Evolutionary conservation across 2,329 filamentous ascomycete genomes (phyloP).

Genomic region (Paecilomyces fulvus): DNA sequence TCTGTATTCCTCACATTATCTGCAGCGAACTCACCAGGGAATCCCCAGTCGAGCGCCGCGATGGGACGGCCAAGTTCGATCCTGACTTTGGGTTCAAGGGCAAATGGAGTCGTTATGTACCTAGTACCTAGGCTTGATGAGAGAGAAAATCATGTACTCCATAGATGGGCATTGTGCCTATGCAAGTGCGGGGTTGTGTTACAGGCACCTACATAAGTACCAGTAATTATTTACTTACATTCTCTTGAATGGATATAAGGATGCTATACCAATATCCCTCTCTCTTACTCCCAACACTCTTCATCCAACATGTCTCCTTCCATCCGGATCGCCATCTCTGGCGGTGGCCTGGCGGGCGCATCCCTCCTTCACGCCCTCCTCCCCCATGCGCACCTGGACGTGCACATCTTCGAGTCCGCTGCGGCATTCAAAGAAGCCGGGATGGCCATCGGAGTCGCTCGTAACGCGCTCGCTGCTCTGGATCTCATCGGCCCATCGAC

Average conservation of each 20-base stretch:
- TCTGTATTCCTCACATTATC: not conserved
- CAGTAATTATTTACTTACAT: too few species aligned
- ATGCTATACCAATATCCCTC: not conserved
- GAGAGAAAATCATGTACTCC: not conserved
- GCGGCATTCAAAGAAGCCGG: conserved; percentile 26
- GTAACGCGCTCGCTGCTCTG: conserved; percentile 30
- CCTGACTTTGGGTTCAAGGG: not conserved
- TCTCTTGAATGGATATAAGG: not conserved
- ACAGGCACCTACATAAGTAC: not conserved
- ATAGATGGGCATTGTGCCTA: not conserved
- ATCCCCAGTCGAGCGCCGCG: not conserved
- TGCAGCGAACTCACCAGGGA: not conserved
- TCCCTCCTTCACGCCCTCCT: conserved; percentile 28
- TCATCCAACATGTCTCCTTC: not conserved
- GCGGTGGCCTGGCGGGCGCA: conserved; percentile 33
- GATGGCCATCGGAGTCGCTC: conserved; percentile 32
- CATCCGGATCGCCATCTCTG: conserved; percentile 27
- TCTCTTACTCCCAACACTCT: not conserved
- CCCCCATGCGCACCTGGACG: conserved; percentile 25
- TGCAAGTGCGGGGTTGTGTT: not conserved
- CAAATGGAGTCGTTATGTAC: too few species aligned
- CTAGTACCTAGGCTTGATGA: too few species aligned
- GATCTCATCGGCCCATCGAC: conserved; percentile 20
- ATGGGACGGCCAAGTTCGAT: not conserved
- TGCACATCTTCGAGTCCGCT: conserved; percentile 31